Conservation (phyloP, 192 early-diverging fungal genomes). For the Umbelopsis sp. region DNA sequence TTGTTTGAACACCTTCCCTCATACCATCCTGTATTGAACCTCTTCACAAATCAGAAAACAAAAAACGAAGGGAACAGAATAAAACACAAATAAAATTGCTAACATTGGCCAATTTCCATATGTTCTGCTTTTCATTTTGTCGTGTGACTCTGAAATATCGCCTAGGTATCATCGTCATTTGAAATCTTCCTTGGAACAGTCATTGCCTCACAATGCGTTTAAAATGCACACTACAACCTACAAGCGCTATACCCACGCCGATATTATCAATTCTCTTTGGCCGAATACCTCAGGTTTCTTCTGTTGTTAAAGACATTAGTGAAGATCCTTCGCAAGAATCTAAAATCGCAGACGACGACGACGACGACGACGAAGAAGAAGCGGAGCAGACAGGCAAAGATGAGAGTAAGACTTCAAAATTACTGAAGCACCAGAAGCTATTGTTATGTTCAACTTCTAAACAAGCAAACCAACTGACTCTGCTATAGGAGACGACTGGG, state of each 20-base stretch:
- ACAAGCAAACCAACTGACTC: neutral
- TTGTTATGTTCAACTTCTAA: too few relatives aligned
- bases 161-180: too few relatives aligned
- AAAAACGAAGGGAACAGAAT: neutral
- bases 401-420: neutral
- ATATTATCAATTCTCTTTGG: conserved; percentile 40
- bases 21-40: conserved; percentile 1
- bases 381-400: neutral
- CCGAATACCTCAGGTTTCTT: conserved; percentile 34
- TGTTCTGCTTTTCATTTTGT: too few relatives aligned
- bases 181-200: neutral
- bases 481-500: conserved; percentile 34
- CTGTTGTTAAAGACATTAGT: conserved; percentile 28
- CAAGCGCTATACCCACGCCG: conserved; percentile 39
- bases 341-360: conserved; percentile 20
- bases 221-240: conserved; percentile 36
- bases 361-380: conserved; percentile 15
- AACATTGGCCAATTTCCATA: too few relatives aligned
- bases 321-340: conserved; percentile 20
- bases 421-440: neutral
- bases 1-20: neutral
- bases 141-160: too few relatives aligned
- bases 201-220: conserved; percentile 11
- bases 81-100: neutral
- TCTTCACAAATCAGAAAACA: too few relatives aligned